Evolutionary conservation across 257 asterid species (phyloP).

Genomic region (Linaria vulgaris): DNA sequence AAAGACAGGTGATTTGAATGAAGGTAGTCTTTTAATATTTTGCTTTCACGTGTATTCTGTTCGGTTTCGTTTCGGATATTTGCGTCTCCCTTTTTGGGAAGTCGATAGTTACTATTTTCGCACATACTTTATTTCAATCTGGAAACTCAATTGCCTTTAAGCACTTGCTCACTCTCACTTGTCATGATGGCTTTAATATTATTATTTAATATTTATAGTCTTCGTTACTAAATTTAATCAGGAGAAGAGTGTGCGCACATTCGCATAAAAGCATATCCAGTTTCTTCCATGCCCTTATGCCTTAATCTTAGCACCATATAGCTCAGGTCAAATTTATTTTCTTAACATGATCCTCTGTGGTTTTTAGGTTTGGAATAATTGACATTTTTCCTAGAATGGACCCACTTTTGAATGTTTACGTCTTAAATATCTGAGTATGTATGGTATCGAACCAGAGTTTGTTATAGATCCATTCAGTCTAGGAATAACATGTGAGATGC

Average conservation of each 20-base stretch:
- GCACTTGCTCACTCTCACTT: background rate
- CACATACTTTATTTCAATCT: too few relatives aligned
- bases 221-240: background rate
- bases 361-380: background rate
- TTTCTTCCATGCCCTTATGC: background rate
- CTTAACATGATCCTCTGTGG: background rate
- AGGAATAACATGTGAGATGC: background rate
- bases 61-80: background rate
- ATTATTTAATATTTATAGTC: background rate
- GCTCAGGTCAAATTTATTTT: background rate
- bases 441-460: background rate
- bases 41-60: background rate
- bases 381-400: constrained; percentile 3
- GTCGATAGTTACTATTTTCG: background rate
- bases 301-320: background rate
- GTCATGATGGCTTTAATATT: background rate
- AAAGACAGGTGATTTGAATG: constrained; percentile 17
- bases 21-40: background rate
- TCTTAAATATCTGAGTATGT: background rate
- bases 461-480: background rate
- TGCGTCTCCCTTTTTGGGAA: background rate
- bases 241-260: background rate
- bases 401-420: background rate
- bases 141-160: background rate
- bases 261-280: background rate